Evolutionary conservation across 1,139 yeast genomes (phyloP).

Genomic region (Candida tetrigidarum): DNA sequence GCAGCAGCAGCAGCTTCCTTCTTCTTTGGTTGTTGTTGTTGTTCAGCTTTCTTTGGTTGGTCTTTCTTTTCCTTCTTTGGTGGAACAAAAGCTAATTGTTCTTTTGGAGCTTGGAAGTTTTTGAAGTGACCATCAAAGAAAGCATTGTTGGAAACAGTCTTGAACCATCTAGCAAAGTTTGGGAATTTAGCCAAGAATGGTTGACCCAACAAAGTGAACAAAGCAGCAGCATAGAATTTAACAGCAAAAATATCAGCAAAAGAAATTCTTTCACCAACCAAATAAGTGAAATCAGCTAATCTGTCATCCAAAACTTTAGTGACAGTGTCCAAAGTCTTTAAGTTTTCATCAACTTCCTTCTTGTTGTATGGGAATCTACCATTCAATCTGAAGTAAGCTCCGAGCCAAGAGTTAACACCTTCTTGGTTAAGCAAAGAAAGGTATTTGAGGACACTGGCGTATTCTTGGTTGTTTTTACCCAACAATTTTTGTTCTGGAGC

Average conservation of each 20-base stretch:
- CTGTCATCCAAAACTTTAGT: conserved; percentile 60
- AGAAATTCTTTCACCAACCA: conserved; percentile 89
- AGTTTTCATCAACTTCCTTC: conserved; percentile 66
- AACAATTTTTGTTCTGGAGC: conserved; percentile 37
- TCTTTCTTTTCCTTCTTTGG: conserved; percentile 80
- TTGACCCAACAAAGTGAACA: conserved; percentile 67
- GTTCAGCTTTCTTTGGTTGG: conserved; percentile 21
- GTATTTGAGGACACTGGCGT: conserved; percentile 80
- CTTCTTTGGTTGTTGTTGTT: conserved; percentile 21
- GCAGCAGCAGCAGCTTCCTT: conserved; percentile 45
- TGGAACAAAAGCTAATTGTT: conserved; percentile 67
- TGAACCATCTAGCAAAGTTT: conserved; percentile 81
- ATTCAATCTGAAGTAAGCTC: conserved; percentile 33
- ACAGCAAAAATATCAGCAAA: conserved; percentile 82
- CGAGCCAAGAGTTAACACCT: conserved; percentile 36
- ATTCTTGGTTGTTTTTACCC: conserved; percentile 68
- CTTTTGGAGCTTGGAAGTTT: conserved; percentile 60
- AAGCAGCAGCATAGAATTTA: conserved; percentile 61
- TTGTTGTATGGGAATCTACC: conserved; percentile 70
- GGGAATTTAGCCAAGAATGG: conserved; percentile 82
- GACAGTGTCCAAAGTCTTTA: conserved; percentile 40
- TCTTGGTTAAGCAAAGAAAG: conserved; percentile 81
- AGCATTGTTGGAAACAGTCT: conserved; percentile 64
- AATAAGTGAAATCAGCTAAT: conserved; percentile 77
- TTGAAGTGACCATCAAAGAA: conserved; percentile 46